Evolutionary conservation across 2,329 filamentous ascomycete genomes (phyloP), one percentile per base, ranked within the genome.

Genomic region (Coniosporium tulheliwenetii): DNA sequence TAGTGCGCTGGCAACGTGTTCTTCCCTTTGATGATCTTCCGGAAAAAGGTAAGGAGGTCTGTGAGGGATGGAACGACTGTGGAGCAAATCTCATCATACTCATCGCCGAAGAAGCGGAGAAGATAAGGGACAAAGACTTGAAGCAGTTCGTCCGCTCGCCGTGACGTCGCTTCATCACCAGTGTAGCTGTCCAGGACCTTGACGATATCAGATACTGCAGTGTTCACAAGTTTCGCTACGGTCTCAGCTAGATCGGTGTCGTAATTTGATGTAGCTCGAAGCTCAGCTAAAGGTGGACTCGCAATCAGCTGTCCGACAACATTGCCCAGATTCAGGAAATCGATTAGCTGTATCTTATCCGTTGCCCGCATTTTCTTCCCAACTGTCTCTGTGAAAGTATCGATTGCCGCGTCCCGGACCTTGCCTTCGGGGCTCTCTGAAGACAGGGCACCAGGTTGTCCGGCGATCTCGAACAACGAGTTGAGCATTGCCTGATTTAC

Each of bases 81-180:
- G 31, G 87, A 93, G 67, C 91, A 96, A 50, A 98, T 81, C 64
- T 98, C 91, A 60, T 98, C 91, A 59, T 93, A 98, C 57, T 98
- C 87, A 60, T 98, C 91, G 16, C 86, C 83, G 63, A 98, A 95
- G 67, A 95, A 95, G 33, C 89, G 83, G 39, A 98, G 69, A 10
- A 96, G 71, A 50, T 87, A 81, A 0, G 87, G 85, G 26, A 94
- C 67, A 58, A 96, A 96, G 34, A 76, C 74, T 54, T 82, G 81
- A 40, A 96, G 69, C 44, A 93, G 74, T 50, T 81, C 78, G 50
- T 91, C 85, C 39, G 91, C 89, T 51, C 79, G 81, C 37, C 73
- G 70, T 50, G 76, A 78, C 19, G 77, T 79, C 36, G 77, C 70
- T 26, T 77, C 69, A 46, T 76, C 72, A 36, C 73, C 70, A 31